Percentiles rank a stretch among this genome's conserved stretches.
Conservation (phyloP, 768 basidiomycete species). For the Cystofilobasidium bisporidii region DNA sequence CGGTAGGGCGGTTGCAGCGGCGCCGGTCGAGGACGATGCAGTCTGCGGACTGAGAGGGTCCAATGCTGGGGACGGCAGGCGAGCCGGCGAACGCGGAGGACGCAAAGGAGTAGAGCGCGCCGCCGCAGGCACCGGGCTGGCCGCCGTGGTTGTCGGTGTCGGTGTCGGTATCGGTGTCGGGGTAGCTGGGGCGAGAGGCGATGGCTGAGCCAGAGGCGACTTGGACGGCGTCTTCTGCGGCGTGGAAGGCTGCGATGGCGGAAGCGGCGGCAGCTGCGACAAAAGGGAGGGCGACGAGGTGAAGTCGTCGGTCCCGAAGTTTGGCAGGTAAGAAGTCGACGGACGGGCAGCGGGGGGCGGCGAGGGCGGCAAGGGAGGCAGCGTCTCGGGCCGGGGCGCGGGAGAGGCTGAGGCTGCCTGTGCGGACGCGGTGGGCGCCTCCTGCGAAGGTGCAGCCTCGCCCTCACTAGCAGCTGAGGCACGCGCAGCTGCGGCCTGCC, state of each 20-base stretch:
- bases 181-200: background rate
- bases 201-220: background rate
- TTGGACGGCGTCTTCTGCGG: background rate
- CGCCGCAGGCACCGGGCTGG: background rate
- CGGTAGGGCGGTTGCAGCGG: background rate
- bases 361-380: background rate
- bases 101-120: background rate
- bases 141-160: background rate
- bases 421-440: background rate
- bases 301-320: background rate
- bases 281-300: background rate
- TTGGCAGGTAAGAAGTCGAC: background rate
- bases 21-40: background rate
- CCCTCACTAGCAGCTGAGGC: background rate
- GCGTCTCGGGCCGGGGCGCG: too few relatives aligned
- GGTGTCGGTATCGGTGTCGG: background rate
- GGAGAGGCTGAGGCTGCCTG: too few relatives aligned
- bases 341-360: background rate
- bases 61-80: background rate
- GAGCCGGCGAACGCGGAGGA: background rate
- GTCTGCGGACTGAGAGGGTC: background rate
- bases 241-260: background rate
- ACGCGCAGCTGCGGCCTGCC: background rate
- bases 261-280: background rate
- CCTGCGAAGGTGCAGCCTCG: background rate